Evolutionary conservation across 1,284 basidiomycete genomes (phyloP).

Genomic region (Puccinia novopanici): DNA sequence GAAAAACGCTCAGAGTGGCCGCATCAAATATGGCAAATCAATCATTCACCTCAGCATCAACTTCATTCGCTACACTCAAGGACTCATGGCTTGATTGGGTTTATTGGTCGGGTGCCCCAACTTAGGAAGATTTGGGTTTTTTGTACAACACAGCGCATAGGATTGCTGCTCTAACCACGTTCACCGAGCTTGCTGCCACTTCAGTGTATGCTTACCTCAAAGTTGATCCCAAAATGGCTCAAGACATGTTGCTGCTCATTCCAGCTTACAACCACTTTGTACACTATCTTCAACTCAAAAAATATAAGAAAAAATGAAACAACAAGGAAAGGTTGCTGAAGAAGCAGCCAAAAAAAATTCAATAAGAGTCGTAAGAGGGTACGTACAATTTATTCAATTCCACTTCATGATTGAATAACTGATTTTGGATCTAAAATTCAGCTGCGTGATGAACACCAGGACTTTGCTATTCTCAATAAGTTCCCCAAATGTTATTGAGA

Average conservation of each 20-base stretch:
- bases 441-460: slow-evolving; percentile 4
- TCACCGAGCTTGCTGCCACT: slow-evolving; percentile 3
- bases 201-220: slow-evolving; percentile 24
- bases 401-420: background rate
- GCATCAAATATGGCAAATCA: background rate
- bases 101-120: slow-evolving; percentile 28
- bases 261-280: slow-evolving; percentile 35
- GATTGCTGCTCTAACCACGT: slow-evolving; percentile 39
- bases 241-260: slow-evolving; percentile 9
- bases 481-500: slow-evolving; percentile 30
- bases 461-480: slow-evolving; percentile 17
- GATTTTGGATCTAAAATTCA: background rate
- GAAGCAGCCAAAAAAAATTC: slow-evolving; percentile 11
- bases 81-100: slow-evolving; percentile 11
- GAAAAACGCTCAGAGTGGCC: background rate
- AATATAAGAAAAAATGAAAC: slow-evolving; percentile 20
- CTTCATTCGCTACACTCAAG: slow-evolving; percentile 17
- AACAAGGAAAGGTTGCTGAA: slow-evolving; percentile 15
- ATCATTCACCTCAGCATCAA: slow-evolving; percentile 11
- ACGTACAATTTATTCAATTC: background rate
- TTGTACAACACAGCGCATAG: slow-evolving; percentile 37
- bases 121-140: background rate
- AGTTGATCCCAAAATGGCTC: background rate
- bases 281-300: slow-evolving; percentile 2
- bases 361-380: slow-evolving; percentile 8